A percentile compares a stretch with the other conserved stretches of the same genome.
Evolutionary conservation across 352 stramenopile genomes (phyloP).

Genomic region (Pythium sukuiense): DNA sequence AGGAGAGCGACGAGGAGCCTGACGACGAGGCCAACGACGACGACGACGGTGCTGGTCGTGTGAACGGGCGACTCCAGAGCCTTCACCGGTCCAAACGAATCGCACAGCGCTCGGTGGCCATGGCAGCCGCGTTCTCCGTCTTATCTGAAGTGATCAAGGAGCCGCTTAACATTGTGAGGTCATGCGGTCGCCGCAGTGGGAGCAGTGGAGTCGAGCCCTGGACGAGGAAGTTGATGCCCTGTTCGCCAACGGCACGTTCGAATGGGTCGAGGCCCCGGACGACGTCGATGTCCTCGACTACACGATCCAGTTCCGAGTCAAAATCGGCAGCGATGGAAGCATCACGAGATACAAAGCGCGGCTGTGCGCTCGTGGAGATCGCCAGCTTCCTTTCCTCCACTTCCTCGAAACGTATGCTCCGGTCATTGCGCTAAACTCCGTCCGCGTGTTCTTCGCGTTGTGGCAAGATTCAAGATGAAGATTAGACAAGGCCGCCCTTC

Average conservation of each 20-base stretch:
- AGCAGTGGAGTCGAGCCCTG: not conserved
- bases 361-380: not conserved
- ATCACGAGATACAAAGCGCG: constrained; percentile 9
- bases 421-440: not conserved
- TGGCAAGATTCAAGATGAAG: not conserved
- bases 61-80: not conserved
- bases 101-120: not conserved
- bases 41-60: not conserved
- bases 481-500: constrained; percentile 4
- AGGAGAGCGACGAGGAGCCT: not conserved
- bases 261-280: too few species aligned
- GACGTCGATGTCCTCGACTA: too few species aligned
- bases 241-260: too few species aligned
- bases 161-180: constrained; percentile 13
- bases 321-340: not conserved
- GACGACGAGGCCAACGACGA: not conserved
- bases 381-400: not conserved
- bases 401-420: constrained; percentile 1
- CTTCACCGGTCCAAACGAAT: constrained; percentile 3
- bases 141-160: constrained; percentile 11
- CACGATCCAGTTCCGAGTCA: too few species aligned
- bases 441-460: constrained; percentile 14
- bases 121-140: not conserved
- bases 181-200: constrained; percentile 6
- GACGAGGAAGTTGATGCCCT: too few species aligned